phyloP scores from a whole-genome alignment of 495 filamentous ascomycete species.

The Lindgomyces ingoldianus region DNA sequence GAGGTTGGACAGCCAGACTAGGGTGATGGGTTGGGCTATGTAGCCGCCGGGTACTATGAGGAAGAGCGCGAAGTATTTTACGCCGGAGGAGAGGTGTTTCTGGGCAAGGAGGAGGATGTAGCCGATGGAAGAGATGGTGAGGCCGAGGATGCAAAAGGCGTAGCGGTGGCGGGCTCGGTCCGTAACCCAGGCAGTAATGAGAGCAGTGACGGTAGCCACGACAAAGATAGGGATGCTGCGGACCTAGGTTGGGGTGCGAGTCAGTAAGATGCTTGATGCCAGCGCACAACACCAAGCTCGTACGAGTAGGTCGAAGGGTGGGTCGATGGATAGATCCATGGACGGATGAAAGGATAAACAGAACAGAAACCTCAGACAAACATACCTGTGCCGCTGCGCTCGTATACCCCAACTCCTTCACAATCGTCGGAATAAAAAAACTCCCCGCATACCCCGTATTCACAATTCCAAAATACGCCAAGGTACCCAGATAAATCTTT shows the following conservation, averaged over 20 bases:
- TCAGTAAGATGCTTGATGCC: too few relatives aligned
- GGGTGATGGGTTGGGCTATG: slow-evolving; percentile 44
- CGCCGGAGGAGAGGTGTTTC: slow-evolving; percentile 33
- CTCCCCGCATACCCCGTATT: slow-evolving; percentile 42
- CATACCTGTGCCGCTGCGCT: slow-evolving; percentile 26
- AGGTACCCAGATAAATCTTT: slow-evolving; percentile 41
- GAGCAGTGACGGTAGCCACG: slow-evolving; percentile 37
- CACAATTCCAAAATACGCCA: slow-evolving; percentile 43
- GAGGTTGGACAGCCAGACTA: slow-evolving; percentile 46
- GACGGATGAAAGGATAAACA: too few relatives aligned
- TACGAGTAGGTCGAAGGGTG: too few relatives aligned
- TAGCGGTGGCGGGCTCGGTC: slow-evolving; percentile 46
- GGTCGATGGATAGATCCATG: too few relatives aligned
- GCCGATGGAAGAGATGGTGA: slow-evolving; percentile 40
- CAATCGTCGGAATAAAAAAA: slow-evolving; percentile 41
- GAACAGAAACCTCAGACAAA: too few relatives aligned
- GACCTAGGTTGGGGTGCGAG: too few relatives aligned
- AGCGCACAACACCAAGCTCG: too few relatives aligned
- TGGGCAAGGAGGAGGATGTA: slow-evolving; percentile 45
- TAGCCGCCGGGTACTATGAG: slow-evolving; percentile 46
- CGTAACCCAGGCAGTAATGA: slow-evolving; percentile 32
- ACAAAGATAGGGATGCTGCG: slow-evolving; percentile 46
- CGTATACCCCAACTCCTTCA: slow-evolving; percentile 40
- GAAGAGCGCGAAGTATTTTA: slow-evolving; percentile 48
- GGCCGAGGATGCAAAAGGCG: slow-evolving; percentile 42